Base-by-base conservation (phyloP, 352 stramenopile genomes). In the Pythium phragmiticola region DNA sequence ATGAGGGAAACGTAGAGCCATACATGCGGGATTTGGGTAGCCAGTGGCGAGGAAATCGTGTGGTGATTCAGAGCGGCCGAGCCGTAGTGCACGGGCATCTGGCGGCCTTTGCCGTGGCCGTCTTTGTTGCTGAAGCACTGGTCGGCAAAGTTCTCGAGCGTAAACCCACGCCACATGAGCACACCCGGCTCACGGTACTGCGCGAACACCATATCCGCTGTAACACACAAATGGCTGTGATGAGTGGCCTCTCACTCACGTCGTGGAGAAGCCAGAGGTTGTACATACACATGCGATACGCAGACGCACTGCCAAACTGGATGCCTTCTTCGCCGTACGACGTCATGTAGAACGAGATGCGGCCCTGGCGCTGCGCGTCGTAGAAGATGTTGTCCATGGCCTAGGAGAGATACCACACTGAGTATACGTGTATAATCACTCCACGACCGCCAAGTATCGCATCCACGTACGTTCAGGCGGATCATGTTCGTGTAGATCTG, bases 11-110 rank as follows among this genome's bases (percentile, higher is more conserved):
- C 4, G 5, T 21, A 17, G 39, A 46, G 17, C 13, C 62, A 8
- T 73, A 90, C 85, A 41, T 95, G 97, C 21, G 97, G 97, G 30
- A 99, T 89, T 68, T 99, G 97, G 1, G 97, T 99, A 4, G 94
- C 96, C 12, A 99, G 79, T 2, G 96, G 96, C 45, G 92, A 98
- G 34, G 91, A 98, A 36, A 99, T 98, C 0, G 97, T 99, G 42
- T 99, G 96, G 65, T 98, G 98, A 73, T 99, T 98, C 19, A 99
- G 77, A 33, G 87, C 80, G 56, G 86, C 87, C 12, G 87, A 98
- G 30, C 97, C 97, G 70, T 99, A 99, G 81, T 99, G 98, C 47
- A 99, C 88, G 5, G 98, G 98, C 96, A 99, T 99, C 75, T 99
- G 96, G 28, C 97, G 81, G 16, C 96, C 97, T 64, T 98, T 98